Conservation (phyloP, 257 asterid genomes). For the Linaria vulgaris region DNA sequence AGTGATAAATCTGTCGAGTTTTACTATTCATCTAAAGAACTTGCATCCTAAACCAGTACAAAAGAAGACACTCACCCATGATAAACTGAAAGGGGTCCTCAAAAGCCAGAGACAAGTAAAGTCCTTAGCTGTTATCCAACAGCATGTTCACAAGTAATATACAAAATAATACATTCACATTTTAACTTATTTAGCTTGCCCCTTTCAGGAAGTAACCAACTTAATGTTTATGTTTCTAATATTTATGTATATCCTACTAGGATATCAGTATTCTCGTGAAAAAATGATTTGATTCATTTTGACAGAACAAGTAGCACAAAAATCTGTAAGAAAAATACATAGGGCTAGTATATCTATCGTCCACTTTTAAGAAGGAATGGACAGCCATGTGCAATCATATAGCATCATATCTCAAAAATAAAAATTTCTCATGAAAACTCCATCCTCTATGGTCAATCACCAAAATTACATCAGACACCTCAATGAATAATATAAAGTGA, state of each 20-base stretch:
- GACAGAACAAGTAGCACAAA: background rate
- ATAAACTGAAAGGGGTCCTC: background rate
- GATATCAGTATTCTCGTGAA: background rate
- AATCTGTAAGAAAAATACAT: background rate
- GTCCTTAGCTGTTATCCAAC: background rate
- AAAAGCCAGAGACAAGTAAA: background rate
- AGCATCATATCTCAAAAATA: background rate
- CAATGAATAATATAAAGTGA: slow-evolving; percentile 10
- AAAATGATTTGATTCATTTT: background rate
- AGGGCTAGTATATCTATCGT: background rate
- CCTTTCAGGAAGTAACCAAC: no score
- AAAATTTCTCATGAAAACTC: background rate
- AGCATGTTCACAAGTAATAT: background rate
- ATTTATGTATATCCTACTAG: background rate
- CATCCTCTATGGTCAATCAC: background rate
- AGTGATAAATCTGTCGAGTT: background rate
- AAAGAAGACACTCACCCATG: background rate
- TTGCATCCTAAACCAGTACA: background rate
- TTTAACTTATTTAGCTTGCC: no score
- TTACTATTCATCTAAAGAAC: background rate
- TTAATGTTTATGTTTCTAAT: no score
- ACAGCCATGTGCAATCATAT: background rate
- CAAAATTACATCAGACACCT: slow-evolving; percentile 9
- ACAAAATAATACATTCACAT: no score
- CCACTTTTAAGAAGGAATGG: background rate